A percentile compares a stretch with the other conserved stretches of the same genome.
phyloP scores from a whole-genome alignment of 169 alveolate genomes.

The Cyclospora cayetanensis region DNA sequence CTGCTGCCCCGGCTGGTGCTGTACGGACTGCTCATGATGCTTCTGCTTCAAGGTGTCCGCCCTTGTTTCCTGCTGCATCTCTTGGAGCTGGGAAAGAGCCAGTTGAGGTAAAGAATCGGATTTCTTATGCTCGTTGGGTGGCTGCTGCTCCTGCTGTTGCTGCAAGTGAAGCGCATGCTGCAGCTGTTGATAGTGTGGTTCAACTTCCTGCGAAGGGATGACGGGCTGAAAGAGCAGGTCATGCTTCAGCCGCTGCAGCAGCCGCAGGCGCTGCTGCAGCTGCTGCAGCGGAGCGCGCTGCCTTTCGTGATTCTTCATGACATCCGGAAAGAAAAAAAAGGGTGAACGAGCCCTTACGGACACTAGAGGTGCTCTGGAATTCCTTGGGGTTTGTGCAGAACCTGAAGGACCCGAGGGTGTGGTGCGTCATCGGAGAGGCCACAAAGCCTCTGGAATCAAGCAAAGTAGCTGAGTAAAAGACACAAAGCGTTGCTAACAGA shows the following conservation, averaged over 20 bases:
- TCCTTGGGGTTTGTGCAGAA: too few relatives aligned
- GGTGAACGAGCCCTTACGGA: not conserved
- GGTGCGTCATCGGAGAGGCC: too few relatives aligned
- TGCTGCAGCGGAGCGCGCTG: conserved; percentile 30
- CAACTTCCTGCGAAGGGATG: not conserved
- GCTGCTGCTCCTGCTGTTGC: not conserved
- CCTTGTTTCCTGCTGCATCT: not conserved
- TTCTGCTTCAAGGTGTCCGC: not conserved
- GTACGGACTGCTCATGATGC: not conserved
- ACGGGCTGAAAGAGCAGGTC: conserved; percentile 33
- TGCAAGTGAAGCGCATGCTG: too few relatives aligned
- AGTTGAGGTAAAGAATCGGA: not conserved
- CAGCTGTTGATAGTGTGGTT: not conserved
- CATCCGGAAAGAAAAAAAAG: conserved; percentile 5
- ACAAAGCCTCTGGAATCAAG: too few relatives aligned
- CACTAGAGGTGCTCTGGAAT: too few relatives aligned
- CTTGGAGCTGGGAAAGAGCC: not conserved
- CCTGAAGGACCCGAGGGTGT: too few relatives aligned
- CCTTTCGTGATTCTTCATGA: conserved; percentile 17
- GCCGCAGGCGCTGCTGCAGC: conserved; percentile 22
- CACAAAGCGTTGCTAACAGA: too few relatives aligned
- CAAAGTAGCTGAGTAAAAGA: too few relatives aligned
- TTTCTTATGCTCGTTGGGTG: not conserved
- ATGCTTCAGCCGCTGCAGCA: conserved; percentile 17
- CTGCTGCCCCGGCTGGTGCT: not conserved